Evolutionary conservation across 306 rosid genomes (phyloP), one percentile per base, ranked within the genome.

Genomic region (Aeschynomene evenia): DNA sequence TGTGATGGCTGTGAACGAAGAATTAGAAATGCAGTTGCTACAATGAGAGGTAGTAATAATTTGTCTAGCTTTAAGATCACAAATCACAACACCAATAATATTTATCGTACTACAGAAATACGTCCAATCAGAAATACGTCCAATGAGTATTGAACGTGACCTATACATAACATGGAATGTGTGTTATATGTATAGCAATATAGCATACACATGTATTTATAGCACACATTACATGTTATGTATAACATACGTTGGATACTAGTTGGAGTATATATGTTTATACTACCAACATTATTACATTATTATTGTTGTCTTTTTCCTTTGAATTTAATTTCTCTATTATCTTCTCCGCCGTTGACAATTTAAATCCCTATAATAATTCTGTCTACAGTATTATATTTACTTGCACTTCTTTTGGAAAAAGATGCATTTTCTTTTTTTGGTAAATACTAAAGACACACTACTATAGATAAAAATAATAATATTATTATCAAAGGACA

Each of bases 1-100:
- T 89, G 96, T n/a, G 96, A 89, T 82, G 97, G 97, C 24, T 91
- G 97, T 54, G 97, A 91, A 87, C 71, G 97, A 71, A 85, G 80
- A 79, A 90, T 91, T 39, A 82, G 84, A 84, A 77, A 87, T 46
- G 90, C 91, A 40, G 90, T 87, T 42, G 81, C 91, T 53, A 42
- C 73, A 45, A 87, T 91, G 86, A 89, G 78, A 91, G 97, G 96
- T 91, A 53, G 59, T 46, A 28, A 12, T 43, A 29, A 31, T 10
- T 14, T 0, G 3, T 9, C 20, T 48, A 71, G 58, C 51, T 33
- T 72, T 58, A 43, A 51, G 22, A 72, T 42, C 70, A 62, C 55
- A 22, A 14, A n/a, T n/a, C 11, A 28, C 31, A n/a, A n/a, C n/a
- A n/a, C n/a, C n/a, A n/a, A n/a, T n/a, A n/a, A n/a, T n/a, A n/a